These are phyloP conservation scores for Dactylellina drechsleri DNA, from an alignment of 2,329 filamentous ascomycete species.

Conservation along the genomic window DNA sequence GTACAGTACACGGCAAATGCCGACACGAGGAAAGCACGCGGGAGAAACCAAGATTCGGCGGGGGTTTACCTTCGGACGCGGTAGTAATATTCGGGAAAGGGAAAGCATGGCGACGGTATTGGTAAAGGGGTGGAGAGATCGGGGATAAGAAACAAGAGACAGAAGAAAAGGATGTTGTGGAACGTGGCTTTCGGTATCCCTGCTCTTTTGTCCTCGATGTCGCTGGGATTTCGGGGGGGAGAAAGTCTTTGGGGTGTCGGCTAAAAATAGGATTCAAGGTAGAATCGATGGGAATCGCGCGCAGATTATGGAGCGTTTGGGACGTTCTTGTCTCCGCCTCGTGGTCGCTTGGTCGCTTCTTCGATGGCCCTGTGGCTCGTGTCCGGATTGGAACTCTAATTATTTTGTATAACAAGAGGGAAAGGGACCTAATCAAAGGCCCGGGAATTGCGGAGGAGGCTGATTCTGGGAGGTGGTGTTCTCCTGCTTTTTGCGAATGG, in stretches of 20 bases:
- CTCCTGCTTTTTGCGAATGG: neutral
- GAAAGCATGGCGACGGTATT: constrained; percentile 37
- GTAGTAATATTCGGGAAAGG: constrained; percentile 52
- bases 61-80: constrained; percentile 53
- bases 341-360: constrained; percentile 25
- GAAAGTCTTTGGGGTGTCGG: constrained; percentile 1
- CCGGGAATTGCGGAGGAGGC: constrained; percentile 18
- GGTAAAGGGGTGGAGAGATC: neutral
- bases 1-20: neutral
- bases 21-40: neutral
- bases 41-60: neutral
- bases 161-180: constrained; percentile 2
- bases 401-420: too few relatives aligned
- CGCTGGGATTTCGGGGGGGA: constrained; percentile 30
- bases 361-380: constrained; percentile 17
- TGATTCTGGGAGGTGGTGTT: neutral
- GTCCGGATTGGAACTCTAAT: constrained; percentile 1
- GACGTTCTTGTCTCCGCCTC: constrained; percentile 1
- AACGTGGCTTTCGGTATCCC: constrained; percentile 12
- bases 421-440: constrained; percentile 1
- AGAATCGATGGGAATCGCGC: constrained; percentile 11
- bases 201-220: constrained; percentile 21
- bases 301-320: constrained; percentile 16
- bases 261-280: constrained; percentile 46
- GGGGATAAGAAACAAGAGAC: constrained; percentile 1